phyloP scores from a whole-genome alignment of 2,329 filamentous ascomycete genomes.

The Kalaharituber pfeilii region DNA sequence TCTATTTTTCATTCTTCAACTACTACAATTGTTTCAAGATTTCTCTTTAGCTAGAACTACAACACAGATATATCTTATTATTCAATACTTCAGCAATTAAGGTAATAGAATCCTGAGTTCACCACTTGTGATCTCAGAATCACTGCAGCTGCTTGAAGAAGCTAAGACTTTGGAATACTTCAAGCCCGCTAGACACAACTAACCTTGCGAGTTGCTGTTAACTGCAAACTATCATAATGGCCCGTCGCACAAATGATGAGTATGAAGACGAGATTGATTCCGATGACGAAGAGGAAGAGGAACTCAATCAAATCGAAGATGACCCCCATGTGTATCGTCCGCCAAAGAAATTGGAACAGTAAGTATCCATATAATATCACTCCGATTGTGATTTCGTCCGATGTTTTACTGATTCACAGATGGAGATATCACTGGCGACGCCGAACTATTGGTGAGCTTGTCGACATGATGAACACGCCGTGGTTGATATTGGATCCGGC shows the following conservation, averaged over 20 bases:
- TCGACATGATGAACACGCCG: conserved; percentile 22
- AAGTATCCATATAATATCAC: neutral
- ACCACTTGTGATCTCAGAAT: no score
- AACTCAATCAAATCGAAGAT: neutral
- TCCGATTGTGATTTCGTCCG: neutral
- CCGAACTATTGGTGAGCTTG: conserved; percentile 4
- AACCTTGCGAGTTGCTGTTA: no score
- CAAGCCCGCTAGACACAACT: no score
- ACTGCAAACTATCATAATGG: no score
- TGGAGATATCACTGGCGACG: neutral
- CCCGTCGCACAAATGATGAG: neutral
- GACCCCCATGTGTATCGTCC: neutral
- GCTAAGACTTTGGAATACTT: no score
- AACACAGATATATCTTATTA: no score
- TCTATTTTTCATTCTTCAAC: no score
- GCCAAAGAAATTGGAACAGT: neutral
- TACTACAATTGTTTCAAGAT: no score
- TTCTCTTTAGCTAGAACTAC: no score
- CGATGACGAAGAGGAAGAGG: neutral
- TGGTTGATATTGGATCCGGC: conserved; percentile 31
- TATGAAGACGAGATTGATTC: neutral
- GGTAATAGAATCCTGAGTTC: no score
- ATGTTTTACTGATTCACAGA: neutral
- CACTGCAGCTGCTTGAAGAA: no score
- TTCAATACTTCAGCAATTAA: no score